Percentiles rank a stretch among this genome's conserved stretches.
These are phyloP conservation scores for Microdochium paspali DNA, from an alignment of 2,329 filamentous ascomycete species.

Conservation along the genomic window DNA sequence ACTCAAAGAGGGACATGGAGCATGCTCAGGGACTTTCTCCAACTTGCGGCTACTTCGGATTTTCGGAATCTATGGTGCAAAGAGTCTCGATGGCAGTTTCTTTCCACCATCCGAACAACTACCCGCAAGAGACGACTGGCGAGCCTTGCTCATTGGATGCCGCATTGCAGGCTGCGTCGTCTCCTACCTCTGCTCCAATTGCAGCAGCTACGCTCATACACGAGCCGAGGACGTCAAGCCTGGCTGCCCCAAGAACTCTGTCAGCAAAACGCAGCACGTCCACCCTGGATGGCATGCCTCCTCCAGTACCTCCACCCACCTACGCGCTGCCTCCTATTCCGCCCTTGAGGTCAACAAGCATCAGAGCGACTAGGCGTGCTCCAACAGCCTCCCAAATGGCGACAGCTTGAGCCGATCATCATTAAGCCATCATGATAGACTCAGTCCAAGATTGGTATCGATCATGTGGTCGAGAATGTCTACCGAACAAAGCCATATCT, in stretches of 20 bases:
- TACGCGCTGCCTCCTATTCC: conserved; percentile 46
- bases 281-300: conserved; percentile 38
- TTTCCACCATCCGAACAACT: neutral
- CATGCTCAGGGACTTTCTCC: neutral
- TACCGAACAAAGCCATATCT: no score
- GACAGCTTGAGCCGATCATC: neutral
- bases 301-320: conserved; percentile 44
- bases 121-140: neutral
- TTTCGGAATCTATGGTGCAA: neutral
- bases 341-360: neutral
- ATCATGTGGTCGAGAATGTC: no score
- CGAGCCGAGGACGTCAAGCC: neutral
- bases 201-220: neutral
- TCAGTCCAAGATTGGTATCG: no score
- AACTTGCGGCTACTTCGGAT: neutral
- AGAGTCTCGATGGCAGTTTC: neutral
- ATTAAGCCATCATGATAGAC: no score
- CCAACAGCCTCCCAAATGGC: neutral
- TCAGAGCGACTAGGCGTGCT: neutral
- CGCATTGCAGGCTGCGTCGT: neutral
- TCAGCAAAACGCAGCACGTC: conserved; percentile 38
- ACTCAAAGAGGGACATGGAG: neutral
- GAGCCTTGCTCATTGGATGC: neutral
- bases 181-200: neutral
- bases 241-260: conserved; percentile 2